Percentiles rank a stretch among this genome's conserved stretches.
These are phyloP conservation scores for Candida morakotiae DNA, from an alignment of 805 yeast genomes.

Conservation along the genomic window DNA sequence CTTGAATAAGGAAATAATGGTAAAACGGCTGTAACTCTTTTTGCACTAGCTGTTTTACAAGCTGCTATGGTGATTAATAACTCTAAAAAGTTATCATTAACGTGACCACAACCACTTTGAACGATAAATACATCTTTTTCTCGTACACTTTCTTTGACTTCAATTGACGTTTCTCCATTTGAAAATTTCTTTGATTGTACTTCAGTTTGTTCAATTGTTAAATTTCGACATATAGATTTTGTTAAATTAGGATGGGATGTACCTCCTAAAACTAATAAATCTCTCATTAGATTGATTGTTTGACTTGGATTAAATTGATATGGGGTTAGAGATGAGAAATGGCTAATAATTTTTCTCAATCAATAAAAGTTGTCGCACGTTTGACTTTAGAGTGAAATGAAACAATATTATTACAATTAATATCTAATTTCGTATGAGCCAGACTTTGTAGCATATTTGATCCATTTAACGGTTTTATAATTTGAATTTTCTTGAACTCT, in stretches of 20 bases:
- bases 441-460: slow-evolving; percentile 68
- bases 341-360: neutral
- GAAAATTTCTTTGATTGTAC: slow-evolving; percentile 62
- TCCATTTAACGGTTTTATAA: slow-evolving; percentile 83
- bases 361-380: slow-evolving; percentile 2
- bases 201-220: slow-evolving; percentile 70
- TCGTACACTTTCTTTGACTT: slow-evolving; percentile 82
- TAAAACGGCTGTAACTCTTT: slow-evolving; percentile 81
- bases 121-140: slow-evolving; percentile 93
- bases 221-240: slow-evolving; percentile 65
- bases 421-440: slow-evolving; percentile 82
- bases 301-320: neutral
- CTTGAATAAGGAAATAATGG: slow-evolving; percentile 95
- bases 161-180: slow-evolving; percentile 92
- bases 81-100: slow-evolving; percentile 83
- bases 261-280: slow-evolving; percentile 86
- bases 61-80: slow-evolving; percentile 83
- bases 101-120: slow-evolving; percentile 84
- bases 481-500: slow-evolving; percentile 56
- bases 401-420: slow-evolving; percentile 18
- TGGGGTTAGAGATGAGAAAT: slow-evolving; percentile 2
- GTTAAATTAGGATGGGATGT: slow-evolving; percentile 82
- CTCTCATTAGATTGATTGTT: slow-evolving; percentile 56
- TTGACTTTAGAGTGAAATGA: neutral
- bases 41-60: slow-evolving; percentile 87